A percentile compares a stretch with the other conserved stretches of the same genome.
Evolutionary conservation across 2,329 filamentous ascomycete genomes (phyloP).

Genomic region (Talaromyces amestolkiae): DNA sequence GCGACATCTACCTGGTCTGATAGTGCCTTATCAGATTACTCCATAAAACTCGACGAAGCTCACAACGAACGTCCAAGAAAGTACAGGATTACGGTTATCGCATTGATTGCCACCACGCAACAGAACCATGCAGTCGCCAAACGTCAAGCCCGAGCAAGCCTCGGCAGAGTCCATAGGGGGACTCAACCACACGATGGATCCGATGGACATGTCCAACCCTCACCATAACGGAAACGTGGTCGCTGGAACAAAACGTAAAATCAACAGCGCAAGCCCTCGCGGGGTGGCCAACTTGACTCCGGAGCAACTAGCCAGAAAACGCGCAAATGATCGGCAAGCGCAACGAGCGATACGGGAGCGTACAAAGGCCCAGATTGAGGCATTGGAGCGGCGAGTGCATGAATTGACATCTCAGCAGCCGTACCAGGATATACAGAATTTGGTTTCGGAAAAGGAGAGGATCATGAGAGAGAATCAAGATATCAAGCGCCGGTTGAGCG

Average conservation of each 20-base stretch:
- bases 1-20: not conserved
- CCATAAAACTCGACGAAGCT: not conserved
- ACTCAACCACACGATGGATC: slow-evolving; percentile 1
- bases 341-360: slow-evolving; percentile 81
- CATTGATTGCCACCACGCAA: not conserved
- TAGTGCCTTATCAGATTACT: not conserved
- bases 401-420: slow-evolving; percentile 78
- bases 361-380: slow-evolving; percentile 76
- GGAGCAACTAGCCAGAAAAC: slow-evolving; percentile 83
- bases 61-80: not conserved
- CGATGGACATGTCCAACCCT: not conserved
- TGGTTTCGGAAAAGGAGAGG: slow-evolving; percentile 70
- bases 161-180: slow-evolving; percentile 1
- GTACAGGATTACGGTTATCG: not conserved
- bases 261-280: slow-evolving; percentile 51
- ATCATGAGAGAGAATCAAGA: slow-evolving; percentile 78
- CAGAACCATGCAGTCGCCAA: slow-evolving; percentile 10
- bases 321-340: slow-evolving; percentile 85
- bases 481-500: slow-evolving; percentile 66
- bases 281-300: slow-evolving; percentile 85
- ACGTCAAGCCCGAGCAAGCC: slow-evolving; percentile 12
- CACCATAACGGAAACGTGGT: slow-evolving; percentile 11
- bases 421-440: slow-evolving; percentile 77
- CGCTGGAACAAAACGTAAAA: slow-evolving; percentile 44
- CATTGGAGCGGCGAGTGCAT: slow-evolving; percentile 67